Conservation (phyloP, 257 asterid genomes). For the Vinca minor region DNA sequence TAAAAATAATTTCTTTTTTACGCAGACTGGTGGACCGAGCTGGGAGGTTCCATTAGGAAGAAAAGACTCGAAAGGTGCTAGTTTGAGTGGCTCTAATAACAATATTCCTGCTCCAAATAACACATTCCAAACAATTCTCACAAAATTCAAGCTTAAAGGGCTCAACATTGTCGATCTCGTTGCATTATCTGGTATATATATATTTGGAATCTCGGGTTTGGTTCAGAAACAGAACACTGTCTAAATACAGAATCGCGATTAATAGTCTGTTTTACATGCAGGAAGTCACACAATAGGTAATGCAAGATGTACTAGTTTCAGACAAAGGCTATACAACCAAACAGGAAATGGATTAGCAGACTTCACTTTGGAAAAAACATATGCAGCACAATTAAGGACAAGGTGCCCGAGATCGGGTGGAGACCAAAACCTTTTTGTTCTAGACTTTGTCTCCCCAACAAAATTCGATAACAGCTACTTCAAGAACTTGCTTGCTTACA, state of each 20-base stretch:
- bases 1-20: too few species aligned
- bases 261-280: conserved; percentile 16
- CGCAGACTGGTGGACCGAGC: conserved; percentile 67
- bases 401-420: conserved; percentile 77
- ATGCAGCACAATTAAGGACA: conserved; percentile 51
- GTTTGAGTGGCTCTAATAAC: conserved; percentile 81
- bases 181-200: conserved; percentile 58
- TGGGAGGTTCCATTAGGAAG: conserved; percentile 90
- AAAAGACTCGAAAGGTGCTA: conserved; percentile 73
- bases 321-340: conserved; percentile 83
- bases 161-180: conserved; percentile 75
- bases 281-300: conserved; percentile 93
- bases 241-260: not conserved
- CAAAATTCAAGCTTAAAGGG: conserved; percentile 68
- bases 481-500: conserved; percentile 55
- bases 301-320: conserved; percentile 69
- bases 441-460: conserved; percentile 57
- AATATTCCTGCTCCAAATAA: conserved; percentile 92
- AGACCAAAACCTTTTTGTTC: conserved; percentile 58
- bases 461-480: conserved; percentile 71
- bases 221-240: too few species aligned
- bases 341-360: conserved; percentile 58
- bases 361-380: conserved; percentile 41
- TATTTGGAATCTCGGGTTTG: not conserved
- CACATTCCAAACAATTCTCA: conserved; percentile 80